Base-by-base conservation (phyloP, 768 basidiomycete genomes). In the Bullera alba region DNA sequence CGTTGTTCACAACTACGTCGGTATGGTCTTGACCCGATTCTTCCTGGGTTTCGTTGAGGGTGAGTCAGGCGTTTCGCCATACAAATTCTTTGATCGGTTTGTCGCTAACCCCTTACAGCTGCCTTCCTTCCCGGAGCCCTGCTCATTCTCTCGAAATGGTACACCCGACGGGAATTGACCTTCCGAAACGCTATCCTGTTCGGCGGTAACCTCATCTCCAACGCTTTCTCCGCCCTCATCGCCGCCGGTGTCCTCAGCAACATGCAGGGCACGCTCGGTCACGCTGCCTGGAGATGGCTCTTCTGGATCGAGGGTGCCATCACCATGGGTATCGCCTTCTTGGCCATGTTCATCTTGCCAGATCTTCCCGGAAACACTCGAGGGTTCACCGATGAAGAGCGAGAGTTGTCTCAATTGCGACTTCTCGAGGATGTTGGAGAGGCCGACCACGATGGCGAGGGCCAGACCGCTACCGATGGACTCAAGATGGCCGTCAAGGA, bases 151-250 rank as follows among this genome's bases (percentile, higher is more conserved):
- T 65, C 62, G 21, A 59, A 63, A 50, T 67, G 65, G 65, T 67
- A 67, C 60, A 67, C 62, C 14, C 47, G 62, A 32, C 47, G 58
- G 48, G 65, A 67, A 48, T 53, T 67, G 41, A 62, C 62, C 4
- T 26, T 57, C 22, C 57, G 65, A 38, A 61, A 67, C 51, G 62
- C 65, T 25, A 57, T 67, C 39, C 56, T 67, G 7, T 67, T 61
- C 46, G 60, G 44, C 28, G 65, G 65, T 17, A 81, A 78, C 60
- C 75, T 88, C 25, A 81, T 87, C 46, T 82, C 81, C 48, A 90
- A 88, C 75, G 87, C 86, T 0, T 87, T 88, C 65, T 86, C 87
- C 3, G 78, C 85, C 2, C 74, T 85, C 5, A 79, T 86, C 61
- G 86, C 84, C 15, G 84, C 84, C n/a, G 85, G 83, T 10, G 83